These are phyloP conservation scores for Lumnitzera littorea DNA, from an alignment of 345 rosid genomes.

Conservation along the genomic window DNA sequence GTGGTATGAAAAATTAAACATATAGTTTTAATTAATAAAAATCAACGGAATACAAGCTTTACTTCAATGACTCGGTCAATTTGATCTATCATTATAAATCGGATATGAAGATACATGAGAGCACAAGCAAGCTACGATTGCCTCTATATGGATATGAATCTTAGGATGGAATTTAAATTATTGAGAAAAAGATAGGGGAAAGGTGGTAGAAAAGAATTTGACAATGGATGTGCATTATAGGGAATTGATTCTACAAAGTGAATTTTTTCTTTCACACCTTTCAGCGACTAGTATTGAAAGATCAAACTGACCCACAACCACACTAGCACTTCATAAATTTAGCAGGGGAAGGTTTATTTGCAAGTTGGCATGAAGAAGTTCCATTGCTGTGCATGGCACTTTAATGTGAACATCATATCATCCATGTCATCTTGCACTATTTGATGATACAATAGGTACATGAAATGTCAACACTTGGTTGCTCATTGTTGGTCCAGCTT, in stretches of 20 bases:
- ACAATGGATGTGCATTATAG: conserved; percentile 37
- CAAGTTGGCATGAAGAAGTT: conserved; percentile 14
- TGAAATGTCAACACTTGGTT: too few relatives aligned
- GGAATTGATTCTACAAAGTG: conserved; percentile 49
- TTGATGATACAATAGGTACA: too few relatives aligned
- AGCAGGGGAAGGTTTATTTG: conserved; percentile 35
- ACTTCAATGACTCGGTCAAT: too few relatives aligned
- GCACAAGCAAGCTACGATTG: too few relatives aligned
- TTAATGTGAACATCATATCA: conserved; percentile 4
- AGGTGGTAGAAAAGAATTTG: conserved; percentile 40
- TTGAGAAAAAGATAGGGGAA: conserved; percentile 35
- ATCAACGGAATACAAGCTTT: too few relatives aligned
- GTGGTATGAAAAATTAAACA: too few relatives aligned
- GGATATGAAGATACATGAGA: too few relatives aligned
- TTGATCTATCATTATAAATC: too few relatives aligned
- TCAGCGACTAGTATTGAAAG: background rate
- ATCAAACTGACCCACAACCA: conserved; percentile 25
- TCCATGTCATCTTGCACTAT: background rate
- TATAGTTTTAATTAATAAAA: too few relatives aligned
- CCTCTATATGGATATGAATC: conserved; percentile 35
- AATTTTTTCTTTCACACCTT: conserved; percentile 12
- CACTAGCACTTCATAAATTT: conserved; percentile 31
- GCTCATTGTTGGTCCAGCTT: too few relatives aligned
- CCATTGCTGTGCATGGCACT: background rate
- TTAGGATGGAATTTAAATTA: conserved; percentile 54